phyloP scores from a whole-genome alignment of 78 protist species.

The Salpingoeca rosetta region DNA sequence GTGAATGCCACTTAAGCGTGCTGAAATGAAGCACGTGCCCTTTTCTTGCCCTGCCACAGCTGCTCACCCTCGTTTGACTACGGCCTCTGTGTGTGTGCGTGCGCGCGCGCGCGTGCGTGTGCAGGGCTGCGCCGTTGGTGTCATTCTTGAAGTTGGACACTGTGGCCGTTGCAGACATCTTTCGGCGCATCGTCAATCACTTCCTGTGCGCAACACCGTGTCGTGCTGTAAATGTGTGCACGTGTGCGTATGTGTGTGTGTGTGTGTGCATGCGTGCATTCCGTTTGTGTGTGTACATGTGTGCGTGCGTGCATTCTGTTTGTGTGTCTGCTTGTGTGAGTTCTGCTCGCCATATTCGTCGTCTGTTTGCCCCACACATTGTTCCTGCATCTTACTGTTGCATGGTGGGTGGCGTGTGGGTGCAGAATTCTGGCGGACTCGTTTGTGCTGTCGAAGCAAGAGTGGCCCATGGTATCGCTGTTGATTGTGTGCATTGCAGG shows the following conservation, averaged over 20 bases:
- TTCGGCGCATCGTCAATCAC: no score
- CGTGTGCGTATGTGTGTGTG: background rate
- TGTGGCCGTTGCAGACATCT: background rate
- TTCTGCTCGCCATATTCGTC: background rate
- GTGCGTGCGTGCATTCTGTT: background rate
- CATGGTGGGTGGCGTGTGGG: background rate
- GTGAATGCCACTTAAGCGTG: background rate
- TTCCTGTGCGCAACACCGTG: background rate
- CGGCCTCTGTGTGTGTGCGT: no score
- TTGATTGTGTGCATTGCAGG: background rate
- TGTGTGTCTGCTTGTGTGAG: background rate
- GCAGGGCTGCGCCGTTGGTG: background rate
- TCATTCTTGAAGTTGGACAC: background rate
- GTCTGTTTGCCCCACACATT: background rate
- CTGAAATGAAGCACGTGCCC: background rate
- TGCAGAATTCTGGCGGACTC: background rate
- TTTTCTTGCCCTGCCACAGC: background rate
- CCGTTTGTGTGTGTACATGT: background rate
- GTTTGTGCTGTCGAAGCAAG: background rate
- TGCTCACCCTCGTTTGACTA: background rate
- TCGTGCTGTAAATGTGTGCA: background rate
- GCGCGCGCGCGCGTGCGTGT: no score
- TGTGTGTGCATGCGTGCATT: background rate
- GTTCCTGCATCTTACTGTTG: background rate
- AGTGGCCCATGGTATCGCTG: background rate